These are phyloP conservation scores for Picea mariana DNA, from an alignment of 83 land plant species.

Conservation along the genomic window DNA sequence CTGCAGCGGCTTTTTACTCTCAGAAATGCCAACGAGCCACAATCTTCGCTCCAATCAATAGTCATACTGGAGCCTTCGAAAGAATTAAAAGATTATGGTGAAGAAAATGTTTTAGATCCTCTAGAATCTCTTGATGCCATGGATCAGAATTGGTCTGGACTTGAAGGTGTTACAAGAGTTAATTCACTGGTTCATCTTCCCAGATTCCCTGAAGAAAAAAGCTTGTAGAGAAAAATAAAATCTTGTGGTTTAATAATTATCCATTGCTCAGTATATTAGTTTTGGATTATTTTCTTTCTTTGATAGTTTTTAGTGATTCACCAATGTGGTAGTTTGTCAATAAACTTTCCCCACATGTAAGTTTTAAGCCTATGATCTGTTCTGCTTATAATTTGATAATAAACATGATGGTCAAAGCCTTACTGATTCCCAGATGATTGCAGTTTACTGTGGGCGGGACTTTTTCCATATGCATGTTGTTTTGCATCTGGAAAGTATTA, in stretches of 20 bases:
- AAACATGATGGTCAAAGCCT: not conserved
- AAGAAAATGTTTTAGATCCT: slow-evolving; percentile 15
- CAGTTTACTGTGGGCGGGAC: not conserved
- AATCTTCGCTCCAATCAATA: slow-evolving; percentile 12
- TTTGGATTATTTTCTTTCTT: not conserved
- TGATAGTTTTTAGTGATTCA: not conserved
- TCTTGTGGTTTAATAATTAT: not conserved
- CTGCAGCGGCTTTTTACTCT: slow-evolving; percentile 50
- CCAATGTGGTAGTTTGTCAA: not conserved
- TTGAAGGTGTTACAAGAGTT: slow-evolving; percentile 59
- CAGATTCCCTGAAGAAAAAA: slow-evolving; percentile 45
- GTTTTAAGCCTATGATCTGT: slow-evolving; percentile 9
- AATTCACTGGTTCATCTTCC: slow-evolving; percentile 61
- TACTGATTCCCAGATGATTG: slow-evolving; percentile 1
- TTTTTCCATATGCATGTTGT: not conserved
- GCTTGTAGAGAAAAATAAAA: slow-evolving; percentile 6
- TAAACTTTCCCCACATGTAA: slow-evolving; percentile 6
- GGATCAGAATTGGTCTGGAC: slow-evolving; percentile 54
- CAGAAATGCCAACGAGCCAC: slow-evolving; percentile 29
- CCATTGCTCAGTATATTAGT: not conserved
- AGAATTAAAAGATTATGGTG: slow-evolving; percentile 1
- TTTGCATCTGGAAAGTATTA: not conserved
- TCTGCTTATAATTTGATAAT: not conserved
- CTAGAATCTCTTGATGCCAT: slow-evolving; percentile 15
- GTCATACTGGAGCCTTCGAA: slow-evolving; percentile 9